Evolutionary conservation across 495 filamentous ascomycete genomes (phyloP), one percentile per base, ranked within the genome.

Genomic region (Diplogelasinospora grovesii): DNA sequence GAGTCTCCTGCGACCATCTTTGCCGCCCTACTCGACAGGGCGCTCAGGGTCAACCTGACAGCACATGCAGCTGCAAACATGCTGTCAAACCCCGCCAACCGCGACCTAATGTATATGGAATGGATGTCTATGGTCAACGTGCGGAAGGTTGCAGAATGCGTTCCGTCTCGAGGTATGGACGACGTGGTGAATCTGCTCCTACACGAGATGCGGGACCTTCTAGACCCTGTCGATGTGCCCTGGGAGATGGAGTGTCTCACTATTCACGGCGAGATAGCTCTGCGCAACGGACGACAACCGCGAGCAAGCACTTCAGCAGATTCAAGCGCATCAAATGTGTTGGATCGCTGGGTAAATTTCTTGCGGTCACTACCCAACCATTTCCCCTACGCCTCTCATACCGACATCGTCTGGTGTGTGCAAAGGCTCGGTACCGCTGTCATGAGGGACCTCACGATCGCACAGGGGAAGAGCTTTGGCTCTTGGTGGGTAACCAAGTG

Each of bases 401-500:
- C 64, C 27, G 83, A 78, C 32, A 71, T 90, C 28, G 70, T 89
- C 14, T 75, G 77, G 57, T 83, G 78, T 45, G 75, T 87, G 16
- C 77, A 81, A 41, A 71, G 75, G 19, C 62, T 88, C 13, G 75
- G 83, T 13, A 81, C 79, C 1, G 76, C 82, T 8, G 77, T 82
- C 5, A 67, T 90, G 57, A 71, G 86, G 27, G 86, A 89, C 50
- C 71, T 90, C 41, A 96, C 90, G 6, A 79, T 96, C 16, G 75
- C 75, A 18, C 80, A 84, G 44, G 87, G 85, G 8, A 77, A 80
- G 43, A 94, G 86, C 52, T 98, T 95, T 54, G 87, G 86, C 10
- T 81, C 85, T 2, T 98, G 92, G 92, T 96, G 92, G 88, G 83
- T 95, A 39, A 89, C 86, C n/a, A 95, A 96, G 57, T 87, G 89